Conservation (phyloP, 2,329 filamentous ascomycete species). For the Corinectria fuckeliana region DNA sequence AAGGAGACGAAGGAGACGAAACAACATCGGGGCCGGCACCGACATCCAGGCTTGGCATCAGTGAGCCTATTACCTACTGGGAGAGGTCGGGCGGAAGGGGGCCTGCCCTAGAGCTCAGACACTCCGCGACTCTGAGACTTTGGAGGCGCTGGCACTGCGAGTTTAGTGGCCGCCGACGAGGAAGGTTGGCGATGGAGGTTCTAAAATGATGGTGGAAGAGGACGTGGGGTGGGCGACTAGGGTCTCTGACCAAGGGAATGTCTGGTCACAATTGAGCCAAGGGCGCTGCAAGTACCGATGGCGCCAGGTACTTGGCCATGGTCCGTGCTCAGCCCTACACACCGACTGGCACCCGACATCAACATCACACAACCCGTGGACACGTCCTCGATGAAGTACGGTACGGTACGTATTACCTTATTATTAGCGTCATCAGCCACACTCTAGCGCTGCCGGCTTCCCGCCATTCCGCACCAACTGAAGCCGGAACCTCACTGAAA, state of each 20-base stretch:
- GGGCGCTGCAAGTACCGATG: conserved; percentile 16
- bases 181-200: not conserved
- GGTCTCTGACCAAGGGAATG: not conserved
- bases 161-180: not conserved
- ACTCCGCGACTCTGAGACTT: not conserved
- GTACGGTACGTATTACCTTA: conserved; percentile 18
- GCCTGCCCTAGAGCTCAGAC: not conserved
- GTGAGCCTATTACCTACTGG: not conserved
- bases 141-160: not conserved
- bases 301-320: conserved; percentile 14
- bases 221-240: not conserved
- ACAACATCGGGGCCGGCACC: not conserved
- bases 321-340: conserved; percentile 40
- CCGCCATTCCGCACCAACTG: conserved; percentile 33
- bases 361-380: too few species aligned
- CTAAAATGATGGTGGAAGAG: not conserved
- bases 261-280: conserved; percentile 16
- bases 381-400: too few species aligned
- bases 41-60: conserved; percentile 22
- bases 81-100: not conserved
- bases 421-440: conserved; percentile 38
- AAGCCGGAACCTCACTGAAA: conserved; percentile 16
- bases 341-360: conserved; percentile 21
- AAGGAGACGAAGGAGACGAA: not conserved
- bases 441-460: conserved; percentile 37